Base-by-base conservation (phyloP, 2,329 filamentous ascomycete genomes). In the Neonectria ditissima region DNA sequence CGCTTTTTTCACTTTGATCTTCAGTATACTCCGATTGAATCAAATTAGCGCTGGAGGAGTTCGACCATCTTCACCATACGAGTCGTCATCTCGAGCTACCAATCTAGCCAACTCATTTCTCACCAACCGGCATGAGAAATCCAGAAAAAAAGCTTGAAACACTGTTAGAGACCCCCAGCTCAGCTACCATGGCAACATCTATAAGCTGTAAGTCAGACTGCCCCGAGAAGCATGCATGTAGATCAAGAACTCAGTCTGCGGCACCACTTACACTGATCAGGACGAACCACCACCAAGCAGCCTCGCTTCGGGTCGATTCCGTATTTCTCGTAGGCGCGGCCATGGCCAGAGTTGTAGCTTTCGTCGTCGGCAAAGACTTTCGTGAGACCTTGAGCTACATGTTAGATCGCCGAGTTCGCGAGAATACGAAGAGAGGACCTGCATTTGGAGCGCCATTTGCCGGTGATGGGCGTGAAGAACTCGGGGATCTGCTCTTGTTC, bases 231-330 rank as follows among this genome's bases (percentile, higher is more conserved):
- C 2, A 10, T 26, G 24, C 4, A 26, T 26, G 24, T 4, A 26
- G 16, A 47, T 4, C 14, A n/a, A 7, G 6, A 9, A 30, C 14
- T 5, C 8, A 10, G 45, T 48, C 26, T 14, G 11, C 7, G 18
- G 11, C 4, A 14, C 6, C 24, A 56, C 69, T 62, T 37, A 73
- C 70, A 71, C 13, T 65, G 26, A 11, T 73, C 70, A 0, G 70
- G 70, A 2, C 70, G 47, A 26, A 73, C 51, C 10, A 73, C 34
- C 0, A 65, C 14, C 9, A 72, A 54, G 1, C 55, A 65, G 1
- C 70, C 70, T 5, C 18, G 34, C 2, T 28, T 32, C 1, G 30
- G 11, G 8, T 63, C n/a, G 5, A 73, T 51, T 2, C 70, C 70
- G 5, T 73, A 72, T 1, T 48, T 55, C 0, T 41, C 3, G 2